phyloP scores from a whole-genome alignment of 1,139 yeast genomes.

The Saccharomyces hybrid region DNA sequence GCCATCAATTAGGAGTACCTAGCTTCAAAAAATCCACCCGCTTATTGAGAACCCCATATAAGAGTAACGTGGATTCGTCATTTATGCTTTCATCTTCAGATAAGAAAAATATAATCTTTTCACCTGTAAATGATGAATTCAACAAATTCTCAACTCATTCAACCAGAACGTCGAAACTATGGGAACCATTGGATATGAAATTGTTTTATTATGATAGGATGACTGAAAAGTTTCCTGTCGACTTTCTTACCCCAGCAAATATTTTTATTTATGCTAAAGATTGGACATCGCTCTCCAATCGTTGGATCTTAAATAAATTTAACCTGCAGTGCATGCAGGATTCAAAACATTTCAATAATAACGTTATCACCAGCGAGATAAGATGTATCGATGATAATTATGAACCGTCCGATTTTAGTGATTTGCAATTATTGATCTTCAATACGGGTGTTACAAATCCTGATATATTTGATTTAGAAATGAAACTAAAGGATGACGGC shows the following conservation, averaged over 20 bases:
- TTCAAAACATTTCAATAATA: slow-evolving; percentile 7
- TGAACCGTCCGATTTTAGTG: slow-evolving; percentile 16
- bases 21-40: slow-evolving; percentile 21
- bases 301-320: slow-evolving; percentile 27
- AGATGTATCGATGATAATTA: slow-evolving; percentile 14
- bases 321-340: slow-evolving; percentile 3
- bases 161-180: slow-evolving; percentile 20
- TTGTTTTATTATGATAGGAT: slow-evolving; percentile 16
- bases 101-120: slow-evolving; percentile 10
- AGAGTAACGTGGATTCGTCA: slow-evolving; percentile 8
- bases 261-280: slow-evolving; percentile 21
- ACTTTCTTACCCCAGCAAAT: slow-evolving; percentile 12
- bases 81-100: slow-evolving; percentile 13
- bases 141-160: slow-evolving; percentile 19
- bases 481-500: slow-evolving; percentile 31
- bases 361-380: slow-evolving; percentile 8
- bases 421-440: slow-evolving; percentile 32
- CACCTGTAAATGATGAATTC: slow-evolving; percentile 25
- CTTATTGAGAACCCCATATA: slow-evolving; percentile 12
- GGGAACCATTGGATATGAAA: slow-evolving; percentile 24
- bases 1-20: slow-evolving; percentile 34
- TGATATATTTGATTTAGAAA: slow-evolving; percentile 30
- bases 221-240: slow-evolving; percentile 9
- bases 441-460: slow-evolving; percentile 34
- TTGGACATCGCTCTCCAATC: slow-evolving; percentile 22